Evolutionary conservation across 306 rosid species (phyloP).

Genomic region (Gynostemma pentaphyllum): DNA sequence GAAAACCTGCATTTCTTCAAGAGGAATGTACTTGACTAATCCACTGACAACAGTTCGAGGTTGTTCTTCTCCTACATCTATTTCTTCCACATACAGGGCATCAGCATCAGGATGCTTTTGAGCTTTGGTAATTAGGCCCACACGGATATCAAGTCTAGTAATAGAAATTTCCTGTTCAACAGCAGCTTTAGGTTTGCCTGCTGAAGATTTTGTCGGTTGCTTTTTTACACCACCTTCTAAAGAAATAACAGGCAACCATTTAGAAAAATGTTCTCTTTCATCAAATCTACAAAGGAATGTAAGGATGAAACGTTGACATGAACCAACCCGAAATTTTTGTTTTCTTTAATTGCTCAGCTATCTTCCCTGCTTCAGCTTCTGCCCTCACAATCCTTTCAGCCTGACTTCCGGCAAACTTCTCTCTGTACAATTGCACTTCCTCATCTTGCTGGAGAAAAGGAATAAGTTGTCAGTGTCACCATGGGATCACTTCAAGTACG

Average conservation of each 20-base stretch:
- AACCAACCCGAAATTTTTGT: constrained; percentile 56
- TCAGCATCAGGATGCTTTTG: constrained; percentile 96
- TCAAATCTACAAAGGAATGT: neutral
- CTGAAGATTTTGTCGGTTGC: constrained; percentile 41
- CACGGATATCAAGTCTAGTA: constrained; percentile 84
- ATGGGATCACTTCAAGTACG: neutral
- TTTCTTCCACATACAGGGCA: constrained; percentile 81
- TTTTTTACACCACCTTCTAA: constrained; percentile 56
- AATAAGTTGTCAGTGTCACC: neutral
- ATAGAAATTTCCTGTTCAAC: constrained; percentile 52
- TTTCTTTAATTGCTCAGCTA: constrained; percentile 61
- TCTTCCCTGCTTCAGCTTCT: constrained; percentile 61
- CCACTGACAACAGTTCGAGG: constrained; percentile 92
- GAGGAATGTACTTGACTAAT: constrained; percentile 75
- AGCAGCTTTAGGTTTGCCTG: constrained; percentile 37
- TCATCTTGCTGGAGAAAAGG: constrained; percentile 65
- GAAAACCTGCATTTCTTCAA: constrained; percentile 88
- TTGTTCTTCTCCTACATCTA: constrained; percentile 76
- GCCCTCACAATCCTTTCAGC: constrained; percentile 72
- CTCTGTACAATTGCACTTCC: constrained; percentile 57
- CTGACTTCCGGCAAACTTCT: constrained; percentile 88
- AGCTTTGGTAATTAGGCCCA: constrained; percentile 63
- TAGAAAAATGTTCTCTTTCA: neutral
- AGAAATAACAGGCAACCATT: constrained; percentile 14
- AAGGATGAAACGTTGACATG: neutral